These are phyloP conservation scores for Kodamaea sagamina DNA, from an alignment of 805 yeast genomes.

Conservation along the genomic window DNA sequence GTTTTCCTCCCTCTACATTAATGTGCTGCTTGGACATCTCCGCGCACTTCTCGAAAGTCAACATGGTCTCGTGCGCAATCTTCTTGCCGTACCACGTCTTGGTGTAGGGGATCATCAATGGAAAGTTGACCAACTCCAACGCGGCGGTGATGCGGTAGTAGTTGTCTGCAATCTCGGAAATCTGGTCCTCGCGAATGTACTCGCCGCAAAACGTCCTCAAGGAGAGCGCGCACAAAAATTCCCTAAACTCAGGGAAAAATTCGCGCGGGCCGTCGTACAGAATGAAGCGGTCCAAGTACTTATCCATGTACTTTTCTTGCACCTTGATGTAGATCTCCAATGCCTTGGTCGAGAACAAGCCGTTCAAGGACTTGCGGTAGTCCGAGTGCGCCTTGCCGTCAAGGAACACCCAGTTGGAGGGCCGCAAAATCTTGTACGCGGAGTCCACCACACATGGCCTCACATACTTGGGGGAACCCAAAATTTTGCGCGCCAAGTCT, in stretches of 20 bases:
- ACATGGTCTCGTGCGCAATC: slow-evolving; percentile 93
- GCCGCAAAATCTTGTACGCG: slow-evolving; percentile 89
- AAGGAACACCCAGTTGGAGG: slow-evolving; percentile 95
- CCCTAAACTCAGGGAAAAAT: slow-evolving; percentile 93
- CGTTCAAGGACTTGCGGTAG: slow-evolving; percentile 87
- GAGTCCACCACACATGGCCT: slow-evolving; percentile 99
- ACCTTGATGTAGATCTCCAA: slow-evolving; percentile 81
- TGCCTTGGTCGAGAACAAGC: slow-evolving; percentile 83
- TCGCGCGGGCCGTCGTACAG: slow-evolving; percentile 64
- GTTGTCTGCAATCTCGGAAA: slow-evolving; percentile 85
- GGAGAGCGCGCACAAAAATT: slow-evolving; percentile 91
- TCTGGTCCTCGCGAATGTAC: slow-evolving; percentile 89
- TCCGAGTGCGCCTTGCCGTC: slow-evolving; percentile 96
- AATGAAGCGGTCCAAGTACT: slow-evolving; percentile 70
- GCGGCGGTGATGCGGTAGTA: slow-evolving; percentile 94
- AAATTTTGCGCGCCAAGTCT: slow-evolving; percentile 83
- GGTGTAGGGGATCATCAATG: slow-evolving; percentile 92
- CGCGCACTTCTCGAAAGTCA: slow-evolving; percentile 85
- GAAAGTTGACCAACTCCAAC: slow-evolving; percentile 95
- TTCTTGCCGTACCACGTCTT: slow-evolving; percentile 97
- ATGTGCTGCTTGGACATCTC: slow-evolving; percentile 81
- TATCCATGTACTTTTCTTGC: slow-evolving; percentile 82
- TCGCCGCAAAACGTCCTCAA: slow-evolving; percentile 94
- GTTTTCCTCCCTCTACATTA: slow-evolving; percentile 66
- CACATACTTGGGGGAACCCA: slow-evolving; percentile 82